Evolutionary conservation across 495 filamentous ascomycete species (phyloP).

Genomic region (Glonium stellatum): DNA sequence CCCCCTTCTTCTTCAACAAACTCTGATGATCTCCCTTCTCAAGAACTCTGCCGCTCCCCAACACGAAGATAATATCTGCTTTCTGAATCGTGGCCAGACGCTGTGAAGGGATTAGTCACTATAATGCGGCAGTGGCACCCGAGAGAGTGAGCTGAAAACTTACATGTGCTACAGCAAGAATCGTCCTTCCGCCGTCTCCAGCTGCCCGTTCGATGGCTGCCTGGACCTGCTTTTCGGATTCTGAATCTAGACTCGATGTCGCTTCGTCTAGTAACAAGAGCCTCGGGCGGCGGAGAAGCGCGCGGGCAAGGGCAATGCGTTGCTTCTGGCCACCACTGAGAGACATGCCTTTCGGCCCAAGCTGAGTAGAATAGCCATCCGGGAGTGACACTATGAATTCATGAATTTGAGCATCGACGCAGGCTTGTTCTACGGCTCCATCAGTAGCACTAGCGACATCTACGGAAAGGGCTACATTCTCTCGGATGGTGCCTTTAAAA

Average conservation of each 20-base stretch:
- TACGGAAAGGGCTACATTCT: slow-evolving; percentile 29
- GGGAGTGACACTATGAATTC: slow-evolving; percentile 38
- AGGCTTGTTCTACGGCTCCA: slow-evolving; percentile 26
- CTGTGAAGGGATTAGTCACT: background rate
- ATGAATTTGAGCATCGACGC: slow-evolving; percentile 31
- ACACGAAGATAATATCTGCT: slow-evolving; percentile 77
- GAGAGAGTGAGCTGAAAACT: background rate
- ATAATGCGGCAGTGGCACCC: background rate
- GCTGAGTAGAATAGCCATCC: slow-evolving; percentile 68
- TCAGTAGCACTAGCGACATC: slow-evolving; percentile 19
- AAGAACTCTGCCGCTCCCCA: slow-evolving; percentile 66
- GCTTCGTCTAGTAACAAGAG: slow-evolving; percentile 75
- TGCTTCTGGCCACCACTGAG: slow-evolving; percentile 82
- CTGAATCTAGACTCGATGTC: slow-evolving; percentile 72
- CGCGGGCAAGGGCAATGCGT: slow-evolving; percentile 69
- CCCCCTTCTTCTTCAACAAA: slow-evolving; percentile 57
- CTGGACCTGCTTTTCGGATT: slow-evolving; percentile 78
- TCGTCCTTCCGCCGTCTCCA: slow-evolving; percentile 21
- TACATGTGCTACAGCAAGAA: slow-evolving; percentile 31
- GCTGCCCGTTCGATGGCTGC: slow-evolving; percentile 52
- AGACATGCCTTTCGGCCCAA: slow-evolving; percentile 70
- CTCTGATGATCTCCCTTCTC: slow-evolving; percentile 67
- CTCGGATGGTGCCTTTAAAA: slow-evolving; percentile 24
- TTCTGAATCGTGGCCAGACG: slow-evolving; percentile 48
- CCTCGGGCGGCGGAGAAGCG: slow-evolving; percentile 63